Evolutionary conservation across 306 rosid species (phyloP), one percentile per base, ranked within the genome.

Genomic region (Cicer cuneatum): DNA sequence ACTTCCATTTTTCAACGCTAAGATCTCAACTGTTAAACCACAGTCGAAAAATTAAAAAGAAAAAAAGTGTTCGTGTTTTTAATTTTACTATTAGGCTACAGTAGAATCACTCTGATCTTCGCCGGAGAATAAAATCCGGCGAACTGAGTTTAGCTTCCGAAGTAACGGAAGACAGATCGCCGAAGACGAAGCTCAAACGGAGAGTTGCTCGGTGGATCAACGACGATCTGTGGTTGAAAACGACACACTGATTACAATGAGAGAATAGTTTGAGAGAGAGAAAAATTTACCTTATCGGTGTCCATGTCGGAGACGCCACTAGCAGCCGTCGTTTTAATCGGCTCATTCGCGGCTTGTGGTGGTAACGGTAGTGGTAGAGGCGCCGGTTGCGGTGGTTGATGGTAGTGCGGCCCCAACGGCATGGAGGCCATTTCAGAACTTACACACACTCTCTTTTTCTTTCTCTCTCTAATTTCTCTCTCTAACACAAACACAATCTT

Each of bases 351-450:
- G 1, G 79, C 73, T 61, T 64, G 87, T 38, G 71, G 70, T 77
- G 66, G 67, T 41, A 39, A 79, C 38, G 79, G 82, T 21, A 73
- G 77, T 11, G 72, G 83, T 21, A 46, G 76, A 65, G 79, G 72
- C 59, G 71, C 61, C 40, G 61, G 73, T 48, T 81, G 86, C 81
- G 81, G 87, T 60, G 80, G 89, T 66, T 79, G 83, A 40, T 72
- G 90, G 70, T 82, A 85, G 81, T 85, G 79, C 72, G 87, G 93
- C 89, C 91, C 91, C 85, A 88, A 65, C 84, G 87, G 89, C 80
- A 87, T 57, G 83, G 96, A 81, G 64, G 90, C 89, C 93, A 89
- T 91, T 86, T 83, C 81, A 85, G 83, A 61, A 46, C 64, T 60
- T 69, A 40, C 66, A 42, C 76, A 42, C 74, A 37, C 35, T 9